phyloP scores from a whole-genome alignment of 2,329 filamentous ascomycete genomes.

The Neurospora crassa region DNA sequence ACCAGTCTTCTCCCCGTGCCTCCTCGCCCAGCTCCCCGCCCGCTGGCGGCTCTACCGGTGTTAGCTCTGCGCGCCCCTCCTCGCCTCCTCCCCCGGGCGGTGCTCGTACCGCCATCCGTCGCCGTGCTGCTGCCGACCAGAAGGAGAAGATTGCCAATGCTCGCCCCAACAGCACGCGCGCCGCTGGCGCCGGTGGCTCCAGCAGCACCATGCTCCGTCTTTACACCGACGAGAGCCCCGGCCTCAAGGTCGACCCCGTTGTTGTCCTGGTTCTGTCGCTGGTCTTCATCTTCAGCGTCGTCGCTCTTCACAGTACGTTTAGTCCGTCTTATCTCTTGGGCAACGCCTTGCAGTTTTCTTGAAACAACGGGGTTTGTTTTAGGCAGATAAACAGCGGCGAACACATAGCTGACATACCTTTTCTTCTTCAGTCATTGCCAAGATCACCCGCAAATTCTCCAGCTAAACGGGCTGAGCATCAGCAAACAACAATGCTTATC shows the following conservation, averaged over 20 bases:
- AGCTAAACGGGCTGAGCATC: slow-evolving; percentile 33
- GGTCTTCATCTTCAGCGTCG: slow-evolving; percentile 98
- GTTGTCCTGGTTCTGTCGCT: slow-evolving; percentile 93
- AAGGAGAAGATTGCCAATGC: slow-evolving; percentile 96
- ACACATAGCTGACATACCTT: slow-evolving; percentile 10
- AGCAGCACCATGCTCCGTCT: slow-evolving; percentile 97
- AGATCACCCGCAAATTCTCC: slow-evolving; percentile 83
- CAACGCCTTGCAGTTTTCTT: not conserved
- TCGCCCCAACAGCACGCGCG: slow-evolving; percentile 81
- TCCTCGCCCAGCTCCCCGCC: slow-evolving; percentile 44
- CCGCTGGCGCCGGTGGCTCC: slow-evolving; percentile 89
- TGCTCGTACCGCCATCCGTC: slow-evolving; percentile 88
- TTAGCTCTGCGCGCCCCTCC: slow-evolving; percentile 64
- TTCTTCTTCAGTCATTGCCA: slow-evolving; percentile 69
- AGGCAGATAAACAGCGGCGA: not conserved
- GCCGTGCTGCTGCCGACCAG: slow-evolving; percentile 91
- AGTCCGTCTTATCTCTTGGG: not conserved
- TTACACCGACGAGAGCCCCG: slow-evolving; percentile 97
- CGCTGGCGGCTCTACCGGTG: slow-evolving; percentile 46
- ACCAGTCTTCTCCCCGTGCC: slow-evolving; percentile 49
- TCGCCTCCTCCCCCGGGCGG: slow-evolving; percentile 88
- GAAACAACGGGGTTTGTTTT: not conserved
- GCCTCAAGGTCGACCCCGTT: slow-evolving; percentile 94
- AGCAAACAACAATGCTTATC: not conserved
- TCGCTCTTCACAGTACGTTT: slow-evolving; percentile 88